Base-by-base conservation (phyloP, 2,329 filamentous ascomycete genomes). In the Colletotrichum echinochloae region DNA sequence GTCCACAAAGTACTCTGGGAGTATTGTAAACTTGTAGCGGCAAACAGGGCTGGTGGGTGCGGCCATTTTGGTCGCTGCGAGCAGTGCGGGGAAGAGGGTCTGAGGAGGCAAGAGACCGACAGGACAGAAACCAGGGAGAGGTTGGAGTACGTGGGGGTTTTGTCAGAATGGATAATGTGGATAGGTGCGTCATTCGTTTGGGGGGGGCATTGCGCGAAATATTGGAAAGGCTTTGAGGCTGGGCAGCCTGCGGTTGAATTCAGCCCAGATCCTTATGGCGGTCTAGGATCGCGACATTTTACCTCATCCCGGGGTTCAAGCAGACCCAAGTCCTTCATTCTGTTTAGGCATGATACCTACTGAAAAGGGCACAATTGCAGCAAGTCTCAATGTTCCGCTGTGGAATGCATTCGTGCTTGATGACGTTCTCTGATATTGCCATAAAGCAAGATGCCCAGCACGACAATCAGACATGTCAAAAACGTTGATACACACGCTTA, bases 81-180 rank as follows among this genome's bases (percentile, higher is more conserved):
- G 1, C 16, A 23, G 35, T 70, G 63, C 33, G 49, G 63, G 62
- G 63, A 65, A 16, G 49, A 56, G 14, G 44, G 26, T 35, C 7
- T 37, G 60, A 39, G 49, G 26, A 18, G 26, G 48, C 37, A 54
- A 49, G 30, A 52, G 16, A 16, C n/a, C 1, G 35, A 37, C 20
- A 26, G n/a, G 28, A 20, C 2, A 65, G 23, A 59, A 23, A n/a
- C 11, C 26, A 41, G n/a, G 14, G 26, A 28, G n/a, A 62, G 86
- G 12, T 77, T 81, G 8, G 76, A 78, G 9, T 81, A 76, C 5
- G 77, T 73, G 16, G 78, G 60, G 60, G 46, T 8, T 1, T 35
- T 3, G 26, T 35, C 46, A 54, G 6, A 7, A 44, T 41, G 44
- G 33, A 18, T 54, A 44, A 44, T 2, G 41, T 35, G 30, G 18